These are phyloP conservation scores for Cetraspora pellucida DNA, from an alignment of 192 early-diverging fungal species.

Conservation along the genomic window DNA sequence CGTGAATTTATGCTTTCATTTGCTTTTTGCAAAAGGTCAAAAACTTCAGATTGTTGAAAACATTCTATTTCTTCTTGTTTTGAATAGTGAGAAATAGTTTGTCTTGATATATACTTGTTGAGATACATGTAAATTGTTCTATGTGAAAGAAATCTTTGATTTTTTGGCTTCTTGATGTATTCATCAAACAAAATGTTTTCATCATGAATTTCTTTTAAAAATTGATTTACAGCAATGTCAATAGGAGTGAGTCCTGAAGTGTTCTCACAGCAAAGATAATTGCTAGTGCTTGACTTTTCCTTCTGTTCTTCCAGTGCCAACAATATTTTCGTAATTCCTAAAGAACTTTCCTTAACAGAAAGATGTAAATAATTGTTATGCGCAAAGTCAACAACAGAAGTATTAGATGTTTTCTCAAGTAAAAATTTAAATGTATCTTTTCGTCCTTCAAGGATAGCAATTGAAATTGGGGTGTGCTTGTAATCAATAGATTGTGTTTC, in stretches of 20 bases:
- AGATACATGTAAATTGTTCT: too few relatives aligned
- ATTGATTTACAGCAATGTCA: slow-evolving; percentile 1
- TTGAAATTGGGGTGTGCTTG: slow-evolving; percentile 1
- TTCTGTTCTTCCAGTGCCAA: not conserved
- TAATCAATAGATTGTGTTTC: slow-evolving; percentile 2
- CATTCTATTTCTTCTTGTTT: too few relatives aligned
- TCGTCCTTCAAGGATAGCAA: not conserved
- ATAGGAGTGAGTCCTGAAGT: slow-evolving; percentile 1
- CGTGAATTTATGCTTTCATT: too few relatives aligned
- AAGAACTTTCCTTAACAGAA: not conserved
- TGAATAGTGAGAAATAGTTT: too few relatives aligned
- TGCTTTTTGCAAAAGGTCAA: too few relatives aligned
- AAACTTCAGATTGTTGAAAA: too few relatives aligned
- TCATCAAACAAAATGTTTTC: too few relatives aligned
- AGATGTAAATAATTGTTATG: slow-evolving; percentile 14
- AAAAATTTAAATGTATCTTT: not conserved
- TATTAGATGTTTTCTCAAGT: not conserved
- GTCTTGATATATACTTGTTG: too few relatives aligned
- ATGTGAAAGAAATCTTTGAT: too few relatives aligned
- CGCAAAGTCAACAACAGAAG: slow-evolving; percentile 11
- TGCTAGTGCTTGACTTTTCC: not conserved
- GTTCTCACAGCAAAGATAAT: slow-evolving; percentile 5
- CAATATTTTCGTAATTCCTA: not conserved
- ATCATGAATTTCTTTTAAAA: not conserved
- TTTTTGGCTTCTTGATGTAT: too few relatives aligned